Base-by-base conservation (phyloP, 306 rosid genomes). In the Begonia masoniana region DNA sequence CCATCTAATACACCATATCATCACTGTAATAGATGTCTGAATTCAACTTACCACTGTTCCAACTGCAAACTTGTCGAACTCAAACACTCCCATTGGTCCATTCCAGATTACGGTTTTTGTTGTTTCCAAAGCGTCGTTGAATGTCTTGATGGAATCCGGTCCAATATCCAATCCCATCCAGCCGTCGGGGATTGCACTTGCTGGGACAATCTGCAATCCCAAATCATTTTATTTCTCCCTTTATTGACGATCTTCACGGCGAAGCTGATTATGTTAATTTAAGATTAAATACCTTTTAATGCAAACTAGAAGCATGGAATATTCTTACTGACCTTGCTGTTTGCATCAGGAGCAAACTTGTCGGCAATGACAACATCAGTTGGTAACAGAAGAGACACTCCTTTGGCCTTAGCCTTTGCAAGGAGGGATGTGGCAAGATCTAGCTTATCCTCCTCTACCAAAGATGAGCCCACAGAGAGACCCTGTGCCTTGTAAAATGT, bases 141-240 rank as follows among this genome's bases (percentile, higher is more conserved):
- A 92, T 53, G 95, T 62, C 78, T 79, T 83, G 43, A 92, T 43
- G 21, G 99, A 92, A 50, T 92, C 99, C 61, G 99, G 99, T 47
- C 99, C 99, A 63, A 92, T 79, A 74, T 92, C 99, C 80, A 92
- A 74, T 59, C 99, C 99, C 99, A 92, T 92, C 99, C 99, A 92
- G 41, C 99, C 99, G 64, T 92, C 96, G 47, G 99, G 96, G 63
- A 92, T 92, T 66, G 85, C 91, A 62, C 96, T 73, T 59, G 99
- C 73, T 43, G 96, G 80, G 64, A 92, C 99, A 9, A 82, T 54
- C 99, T 92, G 80, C 74, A 75, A 73, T 24, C 45, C 47, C 61
- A 56, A 70, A 64, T 41, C 50, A 57, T 45, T 24, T 57, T 43
- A 26, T 26, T 26, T 26, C 35, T 26, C 35, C 35, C 6, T 31